phyloP scores from a whole-genome alignment of 2,329 filamentous ascomycete species.

The Calonectria naviculata region DNA sequence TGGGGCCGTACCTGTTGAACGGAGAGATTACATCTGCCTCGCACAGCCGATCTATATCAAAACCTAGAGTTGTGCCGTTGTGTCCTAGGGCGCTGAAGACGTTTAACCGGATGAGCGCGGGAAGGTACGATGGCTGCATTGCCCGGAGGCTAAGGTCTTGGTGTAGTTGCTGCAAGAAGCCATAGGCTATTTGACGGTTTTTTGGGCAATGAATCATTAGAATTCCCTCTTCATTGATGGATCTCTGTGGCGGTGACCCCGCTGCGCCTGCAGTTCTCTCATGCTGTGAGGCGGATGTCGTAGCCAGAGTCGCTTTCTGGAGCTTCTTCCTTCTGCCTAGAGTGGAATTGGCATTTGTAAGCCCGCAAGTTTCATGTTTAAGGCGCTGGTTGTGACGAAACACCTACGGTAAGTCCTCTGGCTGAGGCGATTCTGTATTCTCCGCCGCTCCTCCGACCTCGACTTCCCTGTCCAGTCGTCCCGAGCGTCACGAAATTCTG shows the following conservation, averaged over 20 bases:
- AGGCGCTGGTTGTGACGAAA: neutral
- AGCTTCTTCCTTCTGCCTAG: slow-evolving; percentile 11
- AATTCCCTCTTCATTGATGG: neutral
- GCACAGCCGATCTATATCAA: neutral
- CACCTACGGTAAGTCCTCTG: slow-evolving; percentile 20
- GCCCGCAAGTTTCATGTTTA: neutral
- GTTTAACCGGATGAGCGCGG: slow-evolving; percentile 19
- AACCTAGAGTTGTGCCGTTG: slow-evolving; percentile 1
- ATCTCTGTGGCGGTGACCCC: neutral
- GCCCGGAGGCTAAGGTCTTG: neutral
- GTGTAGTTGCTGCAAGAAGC: neutral
- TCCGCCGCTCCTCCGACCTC: slow-evolving; percentile 12
- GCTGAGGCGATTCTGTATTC: slow-evolving; percentile 23
- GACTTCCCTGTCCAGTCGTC: slow-evolving; percentile 27
- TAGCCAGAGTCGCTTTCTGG: neutral
- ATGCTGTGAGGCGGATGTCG: too few relatives aligned
- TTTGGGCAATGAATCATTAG: neutral
- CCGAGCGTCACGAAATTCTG: slow-evolving; percentile 5
- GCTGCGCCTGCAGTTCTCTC: too few relatives aligned
- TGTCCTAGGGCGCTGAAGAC: slow-evolving; percentile 14
- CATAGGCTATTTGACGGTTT: neutral
- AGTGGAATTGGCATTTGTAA: neutral
- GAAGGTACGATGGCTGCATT: slow-evolving; percentile 4
- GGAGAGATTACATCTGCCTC: neutral
- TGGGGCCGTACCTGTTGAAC: neutral